phyloP scores from a whole-genome alignment of 352 stramenopile genomes.

The Hyaloperonospora brassicae region DNA sequence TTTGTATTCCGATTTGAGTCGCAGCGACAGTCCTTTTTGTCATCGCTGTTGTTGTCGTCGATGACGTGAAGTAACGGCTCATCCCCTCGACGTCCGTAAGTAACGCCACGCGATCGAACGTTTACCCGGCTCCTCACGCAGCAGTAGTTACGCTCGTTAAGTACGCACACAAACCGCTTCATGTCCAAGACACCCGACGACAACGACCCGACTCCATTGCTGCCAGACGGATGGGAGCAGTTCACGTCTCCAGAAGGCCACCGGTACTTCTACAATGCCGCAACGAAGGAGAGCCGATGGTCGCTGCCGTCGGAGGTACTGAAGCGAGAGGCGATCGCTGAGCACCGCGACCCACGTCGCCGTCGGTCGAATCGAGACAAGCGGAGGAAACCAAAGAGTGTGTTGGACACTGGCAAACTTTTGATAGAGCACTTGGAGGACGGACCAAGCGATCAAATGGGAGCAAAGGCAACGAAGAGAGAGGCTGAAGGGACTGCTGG shows the following conservation, averaged over 20 bases:
- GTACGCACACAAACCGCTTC: neutral
- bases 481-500: neutral
- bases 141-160: neutral
- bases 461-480: slow-evolving; percentile 2
- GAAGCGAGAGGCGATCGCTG: slow-evolving; percentile 5
- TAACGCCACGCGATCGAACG: too few relatives aligned
- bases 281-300: slow-evolving; percentile 58
- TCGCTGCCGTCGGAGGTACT: slow-evolving; percentile 29
- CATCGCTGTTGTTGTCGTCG: too few relatives aligned
- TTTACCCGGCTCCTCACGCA: neutral
- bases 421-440: neutral
- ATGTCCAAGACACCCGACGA: slow-evolving; percentile 8
- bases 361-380: slow-evolving; percentile 2
- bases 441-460: neutral
- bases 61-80: too few relatives aligned
- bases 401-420: neutral
- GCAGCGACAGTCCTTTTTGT: too few relatives aligned
- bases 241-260: slow-evolving; percentile 56
- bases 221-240: slow-evolving; percentile 32
- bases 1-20: too few relatives aligned
- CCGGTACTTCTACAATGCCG: slow-evolving; percentile 57
- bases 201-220: too few relatives aligned
- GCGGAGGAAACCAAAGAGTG: slow-evolving; percentile 6
- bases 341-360: slow-evolving; percentile 3
- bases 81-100: too few relatives aligned